These are phyloP conservation scores for Sugiyamaella grinbergsii DNA, from an alignment of 1,139 yeast species.

Conservation along the genomic window DNA sequence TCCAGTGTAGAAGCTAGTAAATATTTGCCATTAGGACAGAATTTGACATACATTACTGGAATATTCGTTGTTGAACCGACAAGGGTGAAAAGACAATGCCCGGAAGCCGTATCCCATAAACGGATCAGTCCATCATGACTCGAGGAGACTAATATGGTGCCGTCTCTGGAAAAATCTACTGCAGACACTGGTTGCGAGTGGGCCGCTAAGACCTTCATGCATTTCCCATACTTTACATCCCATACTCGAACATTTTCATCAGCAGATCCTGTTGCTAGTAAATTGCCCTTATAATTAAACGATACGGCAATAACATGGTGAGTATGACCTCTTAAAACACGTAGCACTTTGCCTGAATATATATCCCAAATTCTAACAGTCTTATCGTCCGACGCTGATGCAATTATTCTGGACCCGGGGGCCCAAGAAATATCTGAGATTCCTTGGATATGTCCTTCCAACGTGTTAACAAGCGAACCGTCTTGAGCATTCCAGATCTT, in stretches of 20 bases:
- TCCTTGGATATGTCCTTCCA: constrained; percentile 68
- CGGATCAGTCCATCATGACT: constrained; percentile 89
- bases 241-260: constrained; percentile 91
- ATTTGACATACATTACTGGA: constrained; percentile 72
- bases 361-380: constrained; percentile 77
- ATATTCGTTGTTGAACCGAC: constrained; percentile 50
- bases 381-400: constrained; percentile 85
- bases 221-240: constrained; percentile 75
- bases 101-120: constrained; percentile 82
- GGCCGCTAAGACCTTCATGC: constrained; percentile 82
- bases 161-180: constrained; percentile 73
- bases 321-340: constrained; percentile 75
- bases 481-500: constrained; percentile 47
- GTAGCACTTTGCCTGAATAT: constrained; percentile 36
- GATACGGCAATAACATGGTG: constrained; percentile 76
- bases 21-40: constrained; percentile 82
- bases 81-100: constrained; percentile 88
- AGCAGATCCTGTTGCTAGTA: constrained; percentile 78
- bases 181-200: constrained; percentile 90
- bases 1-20: constrained; percentile 79
- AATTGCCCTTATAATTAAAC: constrained; percentile 74
- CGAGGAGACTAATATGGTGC: constrained; percentile 81
- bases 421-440: constrained; percentile 74
- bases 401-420: constrained; percentile 71
- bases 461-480: constrained; percentile 44